A percentile compares a stretch with the other conserved stretches of the same genome.
Evolutionary conservation across 768 basidiomycete species (phyloP).

Genomic region (Terana coerulea): DNA sequence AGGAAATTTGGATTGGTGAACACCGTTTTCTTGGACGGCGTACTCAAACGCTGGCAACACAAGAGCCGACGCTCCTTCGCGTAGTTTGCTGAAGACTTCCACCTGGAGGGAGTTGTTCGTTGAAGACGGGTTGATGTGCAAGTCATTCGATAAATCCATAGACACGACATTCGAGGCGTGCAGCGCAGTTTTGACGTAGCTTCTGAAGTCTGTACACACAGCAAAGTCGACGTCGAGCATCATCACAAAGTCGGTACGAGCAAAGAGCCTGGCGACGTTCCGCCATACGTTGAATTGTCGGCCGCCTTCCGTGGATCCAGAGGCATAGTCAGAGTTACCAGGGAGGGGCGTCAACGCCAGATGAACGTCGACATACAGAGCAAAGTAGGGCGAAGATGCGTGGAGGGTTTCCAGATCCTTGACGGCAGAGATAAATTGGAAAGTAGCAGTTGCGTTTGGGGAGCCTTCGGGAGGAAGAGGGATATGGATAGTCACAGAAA

Average conservation of each 20-base stretch:
- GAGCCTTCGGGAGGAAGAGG: constrained; percentile 40
- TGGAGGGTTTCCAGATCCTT: constrained; percentile 65
- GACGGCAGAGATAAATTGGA: constrained; percentile 40
- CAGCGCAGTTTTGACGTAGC: constrained; percentile 40
- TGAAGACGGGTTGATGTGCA: constrained; percentile 6
- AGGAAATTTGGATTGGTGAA: constrained; percentile 58
- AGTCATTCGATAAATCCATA: no score
- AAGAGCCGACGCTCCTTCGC: constrained; percentile 61
- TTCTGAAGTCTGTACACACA: constrained; percentile 76
- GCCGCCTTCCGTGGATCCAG: constrained; percentile 33
- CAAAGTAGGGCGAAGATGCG: constrained; percentile 60
- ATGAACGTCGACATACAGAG: constrained; percentile 76
- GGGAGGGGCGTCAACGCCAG: constrained; percentile 73
- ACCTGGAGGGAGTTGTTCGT: constrained; percentile 8
- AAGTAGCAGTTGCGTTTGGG: constrained; percentile 31
- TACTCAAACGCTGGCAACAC: constrained; percentile 89
- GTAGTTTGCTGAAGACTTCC: constrained; percentile 38
- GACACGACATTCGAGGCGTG: no score
- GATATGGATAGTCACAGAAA: constrained; percentile 82
- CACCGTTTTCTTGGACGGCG: constrained; percentile 57
- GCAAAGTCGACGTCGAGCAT: constrained; percentile 92
- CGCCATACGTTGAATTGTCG: constrained; percentile 91
- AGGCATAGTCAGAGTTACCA: constrained; percentile 17
- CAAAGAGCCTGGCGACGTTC: constrained; percentile 80
- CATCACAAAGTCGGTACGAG: constrained; percentile 81